phyloP scores from a whole-genome alignment of 345 rosid genomes.

The Laguncularia racemosa region DNA sequence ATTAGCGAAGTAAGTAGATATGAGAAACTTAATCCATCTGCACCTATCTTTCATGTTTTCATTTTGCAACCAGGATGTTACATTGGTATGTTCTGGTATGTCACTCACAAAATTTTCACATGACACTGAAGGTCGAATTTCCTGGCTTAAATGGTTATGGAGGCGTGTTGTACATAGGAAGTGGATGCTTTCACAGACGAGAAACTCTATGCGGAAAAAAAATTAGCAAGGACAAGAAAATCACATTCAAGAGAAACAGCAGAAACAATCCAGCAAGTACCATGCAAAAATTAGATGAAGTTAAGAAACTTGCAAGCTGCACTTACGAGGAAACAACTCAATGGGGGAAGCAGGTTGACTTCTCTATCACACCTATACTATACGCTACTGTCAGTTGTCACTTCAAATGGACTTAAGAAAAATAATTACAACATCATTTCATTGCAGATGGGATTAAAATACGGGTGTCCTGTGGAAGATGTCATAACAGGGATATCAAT shows the following conservation, averaged over 20 bases:
- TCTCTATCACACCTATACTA: neutral
- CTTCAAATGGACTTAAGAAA: neutral
- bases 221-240: conserved; percentile 6
- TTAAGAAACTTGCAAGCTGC: conserved; percentile 53
- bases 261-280: conserved; percentile 11
- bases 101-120: neutral
- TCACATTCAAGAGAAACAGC: conserved; percentile 15
- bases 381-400: neutral
- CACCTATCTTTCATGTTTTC: too few species aligned
- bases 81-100: neutral
- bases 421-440: conserved; percentile 1
- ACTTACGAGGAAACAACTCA: conserved; percentile 39
- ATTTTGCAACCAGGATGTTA: too few species aligned
- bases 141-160: conserved; percentile 62
- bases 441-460: conserved; percentile 66
- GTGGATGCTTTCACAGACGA: conserved; percentile 83
- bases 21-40: neutral
- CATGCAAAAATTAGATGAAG: conserved; percentile 14
- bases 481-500: conserved; percentile 71
- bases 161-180: conserved; percentile 61
- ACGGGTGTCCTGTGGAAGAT: conserved; percentile 77
- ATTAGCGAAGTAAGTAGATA: conserved; percentile 17
- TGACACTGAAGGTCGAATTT: conserved; percentile 46
- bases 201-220: conserved; percentile 48
- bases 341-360: conserved; percentile 72